Evolutionary conservation across 345 rosid genomes (phyloP).

Genomic region (Salix purpurea): DNA sequence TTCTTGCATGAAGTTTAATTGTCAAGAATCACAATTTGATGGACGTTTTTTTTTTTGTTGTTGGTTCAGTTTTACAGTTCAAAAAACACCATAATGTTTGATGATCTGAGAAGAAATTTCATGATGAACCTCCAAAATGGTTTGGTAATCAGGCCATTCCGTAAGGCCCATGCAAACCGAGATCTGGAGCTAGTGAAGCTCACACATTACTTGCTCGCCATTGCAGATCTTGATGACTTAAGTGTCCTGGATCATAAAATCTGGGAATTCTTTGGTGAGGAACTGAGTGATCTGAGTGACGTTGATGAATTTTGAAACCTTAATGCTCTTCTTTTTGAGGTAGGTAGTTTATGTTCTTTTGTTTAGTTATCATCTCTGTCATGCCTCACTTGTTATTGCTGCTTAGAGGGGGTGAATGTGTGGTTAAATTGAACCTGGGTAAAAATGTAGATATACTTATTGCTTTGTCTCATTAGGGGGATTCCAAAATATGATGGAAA

Average conservation of each 20-base stretch:
- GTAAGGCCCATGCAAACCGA: constrained; percentile 83
- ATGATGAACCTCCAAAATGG: constrained; percentile 97
- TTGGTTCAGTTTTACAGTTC: constrained; percentile 64
- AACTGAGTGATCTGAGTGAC: constrained; percentile 29
- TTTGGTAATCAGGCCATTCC: constrained; percentile 70
- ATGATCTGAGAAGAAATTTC: constrained; percentile 78
- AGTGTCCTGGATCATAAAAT: constrained; percentile 64
- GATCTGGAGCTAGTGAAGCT: constrained; percentile 86
- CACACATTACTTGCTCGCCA: constrained; percentile 76
- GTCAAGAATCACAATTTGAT: neutral
- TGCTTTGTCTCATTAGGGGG: neutral
- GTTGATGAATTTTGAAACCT: constrained; percentile 10
- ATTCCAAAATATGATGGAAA: neutral
- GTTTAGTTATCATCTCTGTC: neutral
- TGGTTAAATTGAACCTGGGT: neutral
- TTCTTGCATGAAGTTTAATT: too few relatives aligned
- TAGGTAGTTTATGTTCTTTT: neutral
- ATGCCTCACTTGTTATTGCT: neutral
- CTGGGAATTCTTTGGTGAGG: constrained; percentile 71
- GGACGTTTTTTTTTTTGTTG: neutral
- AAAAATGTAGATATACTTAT: neutral
- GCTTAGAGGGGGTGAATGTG: neutral
- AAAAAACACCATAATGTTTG: constrained; percentile 94
- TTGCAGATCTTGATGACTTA: constrained; percentile 77
- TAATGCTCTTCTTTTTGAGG: constrained; percentile 13